Base-by-base conservation (phyloP, 495 filamentous ascomycete genomes). In the Podospora tetraspora region DNA sequence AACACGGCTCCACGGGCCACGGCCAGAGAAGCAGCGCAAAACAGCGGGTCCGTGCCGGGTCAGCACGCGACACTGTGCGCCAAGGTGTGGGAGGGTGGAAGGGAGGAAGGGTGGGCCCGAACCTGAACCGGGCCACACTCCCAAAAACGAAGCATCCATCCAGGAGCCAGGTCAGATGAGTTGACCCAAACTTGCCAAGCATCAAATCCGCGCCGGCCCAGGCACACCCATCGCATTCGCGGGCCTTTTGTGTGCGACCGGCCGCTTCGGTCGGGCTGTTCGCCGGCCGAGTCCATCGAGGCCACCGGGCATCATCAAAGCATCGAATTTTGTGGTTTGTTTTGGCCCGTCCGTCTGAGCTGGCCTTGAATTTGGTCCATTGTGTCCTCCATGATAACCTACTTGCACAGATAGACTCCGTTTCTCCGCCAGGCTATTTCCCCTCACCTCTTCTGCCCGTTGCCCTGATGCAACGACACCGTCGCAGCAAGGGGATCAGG, bases 401-500 rank as follows among this genome's bases (percentile, higher is more conserved):
- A 3, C 34, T 43, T 19, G 34, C 34, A 43, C 32, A 12, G 32
- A 37, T 43, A 19, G 37, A 52, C 43, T 34, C 30, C 64, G 23
- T 22, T 59, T 61, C 59, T 57, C 37, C 63, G 52, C 24, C 30
- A 21, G 59, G 56, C 16, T 29, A 68, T 25, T 23, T 24, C 68
- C 61, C 34, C 66, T 64, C 37, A n/a, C 60, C 63, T 34, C 56
- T 57, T 66, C 57, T 66, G 27, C 66, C 32, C 52, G n/a, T 27
- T 57, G 57, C 59, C 37, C 59, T 62, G 61, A 73, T 73, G 63
- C 68, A 24, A 73, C 71, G 16, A 16, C 61, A 63, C 30, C 61
- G 71, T 73, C 59, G 71, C 66, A 73, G 24, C 58, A 58, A 65
- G 65, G 63, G 66, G 64, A 72, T 59, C 57, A 61, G 57, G 62